Percentiles rank a stretch among this genome's conserved stretches.
Evolutionary conservation across 2,329 filamentous ascomycete genomes (phyloP).

Genomic region (Monilinia laxa): DNA sequence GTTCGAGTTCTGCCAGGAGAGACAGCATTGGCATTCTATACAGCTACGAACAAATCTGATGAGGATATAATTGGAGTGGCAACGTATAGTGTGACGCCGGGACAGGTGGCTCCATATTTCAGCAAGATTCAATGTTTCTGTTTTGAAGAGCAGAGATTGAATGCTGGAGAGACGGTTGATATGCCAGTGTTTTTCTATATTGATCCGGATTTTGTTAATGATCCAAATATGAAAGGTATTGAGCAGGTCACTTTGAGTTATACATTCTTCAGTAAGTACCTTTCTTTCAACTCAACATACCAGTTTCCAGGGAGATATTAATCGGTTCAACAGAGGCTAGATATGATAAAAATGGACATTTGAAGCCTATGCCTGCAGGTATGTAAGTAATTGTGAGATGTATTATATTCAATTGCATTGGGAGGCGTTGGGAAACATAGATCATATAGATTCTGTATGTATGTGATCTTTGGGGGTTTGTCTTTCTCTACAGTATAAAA

Average conservation of each 20-base stretch:
- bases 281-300: not conserved
- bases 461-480: not conserved
- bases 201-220: slow-evolving; percentile 89
- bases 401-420: slow-evolving; percentile 24
- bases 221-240: slow-evolving; percentile 88
- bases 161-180: slow-evolving; percentile 94
- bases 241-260: slow-evolving; percentile 96
- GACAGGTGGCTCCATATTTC: slow-evolving; percentile 94
- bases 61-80: slow-evolving; percentile 97
- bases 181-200: slow-evolving; percentile 99
- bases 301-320: not conserved
- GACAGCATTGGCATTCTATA: slow-evolving; percentile 96
- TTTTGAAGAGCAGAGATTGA: slow-evolving; percentile 93
- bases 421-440: slow-evolving; percentile 26
- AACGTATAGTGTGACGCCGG: slow-evolving; percentile 95
- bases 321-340: slow-evolving; percentile 61
- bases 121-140: slow-evolving; percentile 99
- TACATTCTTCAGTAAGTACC: slow-evolving; percentile 89
- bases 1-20: slow-evolving; percentile 93
- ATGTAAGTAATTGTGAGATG: slow-evolving; percentile 27
- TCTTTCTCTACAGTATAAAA: not conserved
- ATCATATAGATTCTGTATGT: not conserved
- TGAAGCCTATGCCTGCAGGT: slow-evolving; percentile 43
- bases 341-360: slow-evolving; percentile 77
- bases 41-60: slow-evolving; percentile 85